Percentiles rank a stretch among this genome's conserved stretches.
These are phyloP conservation scores for Hawksworthiomyces lignivorus DNA, from an alignment of 2,329 filamentous ascomycete genomes.

Conservation along the genomic window DNA sequence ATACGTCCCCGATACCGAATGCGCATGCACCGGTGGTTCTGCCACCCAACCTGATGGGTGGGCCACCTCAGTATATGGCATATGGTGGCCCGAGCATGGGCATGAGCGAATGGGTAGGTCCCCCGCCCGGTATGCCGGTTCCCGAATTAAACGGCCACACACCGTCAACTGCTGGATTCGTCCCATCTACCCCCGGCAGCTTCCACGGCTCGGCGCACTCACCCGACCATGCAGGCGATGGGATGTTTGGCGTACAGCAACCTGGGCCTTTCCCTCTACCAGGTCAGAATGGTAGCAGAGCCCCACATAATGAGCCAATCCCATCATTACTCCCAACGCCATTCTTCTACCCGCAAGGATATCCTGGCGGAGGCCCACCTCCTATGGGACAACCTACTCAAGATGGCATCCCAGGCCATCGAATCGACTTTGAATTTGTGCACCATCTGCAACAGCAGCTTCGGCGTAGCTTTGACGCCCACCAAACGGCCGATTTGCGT, in stretches of 20 bases:
- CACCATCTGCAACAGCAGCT: conserved; percentile 12
- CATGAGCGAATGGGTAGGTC: conserved; percentile 12
- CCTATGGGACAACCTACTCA: background rate
- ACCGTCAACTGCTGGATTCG: conserved; percentile 32
- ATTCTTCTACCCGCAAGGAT: conserved; percentile 3
- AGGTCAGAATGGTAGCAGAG: conserved; percentile 2
- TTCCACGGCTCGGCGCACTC: conserved; percentile 53
- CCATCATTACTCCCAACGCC: conserved; percentile 9
- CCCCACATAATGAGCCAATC: conserved; percentile 3
- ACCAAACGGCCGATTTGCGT: conserved; percentile 14
- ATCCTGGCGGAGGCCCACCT: background rate
- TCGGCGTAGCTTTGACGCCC: conserved; percentile 9
- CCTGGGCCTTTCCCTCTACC: conserved; percentile 5
- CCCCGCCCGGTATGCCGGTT: background rate
- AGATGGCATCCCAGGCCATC: background rate
- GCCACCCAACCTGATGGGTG: conserved; percentile 28
- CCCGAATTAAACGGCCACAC: conserved; percentile 10
- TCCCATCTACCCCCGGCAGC: conserved; percentile 51
- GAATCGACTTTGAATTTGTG: conserved; percentile 9
- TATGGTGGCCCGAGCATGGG: conserved; percentile 7
- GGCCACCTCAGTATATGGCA: conserved; percentile 2
- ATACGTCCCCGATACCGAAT: conserved; percentile 47
- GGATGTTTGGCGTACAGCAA: background rate
- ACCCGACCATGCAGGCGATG: conserved; percentile 10
- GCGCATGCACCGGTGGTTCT: conserved; percentile 21